Evolutionary conservation across 2,329 filamentous ascomycete species (phyloP), one percentile per base, ranked within the genome.

Genomic region (Graphium sp.): DNA sequence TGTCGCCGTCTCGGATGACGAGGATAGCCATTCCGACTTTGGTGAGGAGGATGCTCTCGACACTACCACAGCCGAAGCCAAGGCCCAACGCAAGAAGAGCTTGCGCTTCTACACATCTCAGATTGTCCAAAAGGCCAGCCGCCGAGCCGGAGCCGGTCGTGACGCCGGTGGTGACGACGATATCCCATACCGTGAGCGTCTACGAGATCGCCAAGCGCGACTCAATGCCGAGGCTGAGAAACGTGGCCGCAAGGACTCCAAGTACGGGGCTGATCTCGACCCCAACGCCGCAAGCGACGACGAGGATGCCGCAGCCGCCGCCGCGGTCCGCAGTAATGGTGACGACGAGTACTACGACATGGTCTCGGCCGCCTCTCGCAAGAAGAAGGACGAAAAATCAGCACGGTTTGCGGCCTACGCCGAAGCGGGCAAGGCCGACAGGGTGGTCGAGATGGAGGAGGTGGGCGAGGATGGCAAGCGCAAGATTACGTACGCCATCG

Each of bases 91-190:
- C 51, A 93, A 89, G 63, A 93, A 91, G 62, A 83, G 73, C 37
- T 67, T 98, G 33, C 79, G 84, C 36, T 98, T 98, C 62, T 98
- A 98, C 65, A 95, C 91, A 3, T 93, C 85, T 4, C 89, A 98
- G 49, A 89, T 98, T 39, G 78, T 81, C 17, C 87, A 95, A 49
- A 95, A 94, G 55, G 74, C 82, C 32, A 92, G 83, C 56, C 85
- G 82, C 48, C 81, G 81, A 31, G 71, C 74, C 5, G 71, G 63
- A 18, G 77, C 76, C 22, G 76, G 78, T 23, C 69, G 74, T 35
- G 74, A 80, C 33, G 70, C 74, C 2, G 81, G 81, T 39, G 82
- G 82, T 40, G 82, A 91, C 46, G 64, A 68, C 39, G 82, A 91
- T 50, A 66, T 91, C 29, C 89, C 89, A 3, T 76, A 94, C 49